Percentiles rank a stretch among this genome's conserved stretches.
phyloP scores from a whole-genome alignment of 179 eudicot species.

The Pouteria campechiana region DNA sequence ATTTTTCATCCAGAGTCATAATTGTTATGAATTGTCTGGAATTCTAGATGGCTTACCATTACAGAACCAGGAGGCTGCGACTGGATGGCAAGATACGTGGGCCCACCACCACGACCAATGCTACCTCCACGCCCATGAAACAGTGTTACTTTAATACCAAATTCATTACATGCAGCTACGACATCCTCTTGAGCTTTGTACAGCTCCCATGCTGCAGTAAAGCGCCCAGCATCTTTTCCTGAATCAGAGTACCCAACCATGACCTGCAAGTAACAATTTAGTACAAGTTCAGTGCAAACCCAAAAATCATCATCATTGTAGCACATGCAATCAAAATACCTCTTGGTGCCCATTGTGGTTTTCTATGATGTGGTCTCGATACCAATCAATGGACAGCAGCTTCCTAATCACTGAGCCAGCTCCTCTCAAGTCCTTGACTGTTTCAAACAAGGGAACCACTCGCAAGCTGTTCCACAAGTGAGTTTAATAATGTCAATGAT shows the following conservation, averaged over 20 bases:
- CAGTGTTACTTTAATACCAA: conserved; percentile 67
- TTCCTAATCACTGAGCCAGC: conserved; percentile 77
- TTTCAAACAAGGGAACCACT: conserved; percentile 91
- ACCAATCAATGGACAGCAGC: conserved; percentile 82
- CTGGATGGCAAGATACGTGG: conserved; percentile 87
- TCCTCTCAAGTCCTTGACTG: conserved; percentile 74
- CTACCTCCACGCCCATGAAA: conserved; percentile 97
- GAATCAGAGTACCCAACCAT: conserved; percentile 99
- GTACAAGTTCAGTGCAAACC: too few relatives aligned
- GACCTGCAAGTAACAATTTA: conserved; percentile 47
- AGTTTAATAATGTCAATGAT: too few relatives aligned
- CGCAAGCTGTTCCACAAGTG: conserved; percentile 45
- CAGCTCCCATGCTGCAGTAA: conserved; percentile 94
- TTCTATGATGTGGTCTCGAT: conserved; percentile 59
- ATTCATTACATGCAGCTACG: conserved; percentile 82
- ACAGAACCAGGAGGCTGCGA: conserved; percentile 97
- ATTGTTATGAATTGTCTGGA: too few relatives aligned
- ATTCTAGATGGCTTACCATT: conserved; percentile 43
- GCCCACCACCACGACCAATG: conserved; percentile 94
- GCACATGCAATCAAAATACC: conserved; percentile 19
- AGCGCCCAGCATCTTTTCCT: conserved; percentile 92
- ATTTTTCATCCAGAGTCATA: too few relatives aligned
- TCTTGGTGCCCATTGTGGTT: conserved; percentile 87
- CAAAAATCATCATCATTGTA: too few relatives aligned
- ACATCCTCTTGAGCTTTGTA: conserved; percentile 95